phyloP scores from a whole-genome alignment of 495 filamentous ascomycete genomes.

The Parathielavia hyrcaniae region DNA sequence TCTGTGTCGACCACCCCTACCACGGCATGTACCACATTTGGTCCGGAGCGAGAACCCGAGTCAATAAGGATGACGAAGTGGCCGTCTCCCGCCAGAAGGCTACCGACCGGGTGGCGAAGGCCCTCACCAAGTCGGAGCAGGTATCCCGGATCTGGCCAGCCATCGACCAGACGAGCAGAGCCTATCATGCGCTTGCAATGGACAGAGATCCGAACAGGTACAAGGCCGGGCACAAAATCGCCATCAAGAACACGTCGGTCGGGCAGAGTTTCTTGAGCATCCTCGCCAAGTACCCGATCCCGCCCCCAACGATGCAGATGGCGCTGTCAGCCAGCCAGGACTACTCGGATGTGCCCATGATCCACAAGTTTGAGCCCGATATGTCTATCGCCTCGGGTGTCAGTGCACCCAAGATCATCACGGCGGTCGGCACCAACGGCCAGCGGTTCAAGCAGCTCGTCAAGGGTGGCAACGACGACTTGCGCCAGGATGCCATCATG shows the following conservation, averaged over 20 bases:
- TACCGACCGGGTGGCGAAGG: constrained; percentile 57
- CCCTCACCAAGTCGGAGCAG: constrained; percentile 44
- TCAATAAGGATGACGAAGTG: constrained; percentile 60
- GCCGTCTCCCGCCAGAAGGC: constrained; percentile 66
- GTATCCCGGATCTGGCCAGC: constrained; percentile 54
- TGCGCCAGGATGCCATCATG: constrained; percentile 99
- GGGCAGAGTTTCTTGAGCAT: constrained; percentile 52
- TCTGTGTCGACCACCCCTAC: constrained; percentile 88
- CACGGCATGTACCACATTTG: constrained; percentile 96
- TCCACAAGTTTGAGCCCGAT: constrained; percentile 58
- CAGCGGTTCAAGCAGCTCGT: constrained; percentile 78
- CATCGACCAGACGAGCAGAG: constrained; percentile 64
- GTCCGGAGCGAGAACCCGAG: constrained; percentile 61
- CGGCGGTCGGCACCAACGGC: constrained; percentile 69
- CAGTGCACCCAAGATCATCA: constrained; percentile 86
- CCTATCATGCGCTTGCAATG: constrained; percentile 66
- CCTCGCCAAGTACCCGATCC: constrained; percentile 56
- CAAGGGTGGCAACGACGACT: constrained; percentile 90
- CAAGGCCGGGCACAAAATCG: constrained; percentile 60
- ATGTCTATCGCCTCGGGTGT: constrained; percentile 85
- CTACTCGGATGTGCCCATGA: constrained; percentile 67
- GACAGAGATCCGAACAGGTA: constrained; percentile 53
- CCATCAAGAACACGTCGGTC: constrained; percentile 52
- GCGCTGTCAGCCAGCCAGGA: constrained; percentile 63
- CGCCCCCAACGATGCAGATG: constrained; percentile 85